Conservation (phyloP, 768 basidiomycete genomes). For the Strobilomyces echinocephalus region DNA sequence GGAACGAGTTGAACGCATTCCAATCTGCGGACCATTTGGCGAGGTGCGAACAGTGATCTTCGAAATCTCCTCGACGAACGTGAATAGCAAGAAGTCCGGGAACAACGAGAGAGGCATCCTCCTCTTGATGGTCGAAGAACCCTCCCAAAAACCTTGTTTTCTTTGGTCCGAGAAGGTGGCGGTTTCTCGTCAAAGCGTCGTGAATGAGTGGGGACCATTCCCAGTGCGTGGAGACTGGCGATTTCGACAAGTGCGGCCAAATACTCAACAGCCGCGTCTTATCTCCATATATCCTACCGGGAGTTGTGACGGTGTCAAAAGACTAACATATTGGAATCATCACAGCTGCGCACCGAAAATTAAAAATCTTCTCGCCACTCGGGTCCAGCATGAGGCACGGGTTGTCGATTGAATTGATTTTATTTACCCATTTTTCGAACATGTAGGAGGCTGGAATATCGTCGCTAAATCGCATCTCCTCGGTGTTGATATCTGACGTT, state of each 20-base stretch:
- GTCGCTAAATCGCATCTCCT: constrained; percentile 26
- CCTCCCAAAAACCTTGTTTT: not conserved
- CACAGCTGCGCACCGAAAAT: constrained; percentile 31
- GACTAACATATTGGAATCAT: not conserved
- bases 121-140: not conserved
- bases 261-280: constrained; percentile 31
- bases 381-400: constrained; percentile 37
- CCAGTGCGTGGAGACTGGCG: constrained; percentile 35
- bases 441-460: constrained; percentile 26
- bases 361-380: constrained; percentile 28
- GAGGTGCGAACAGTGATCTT: constrained; percentile 41
- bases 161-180: constrained; percentile 19
- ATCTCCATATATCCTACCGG: constrained; percentile 31
- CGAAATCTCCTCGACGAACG: constrained; percentile 48
- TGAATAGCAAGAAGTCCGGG: constrained; percentile 47
- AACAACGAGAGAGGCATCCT: constrained; percentile 19
- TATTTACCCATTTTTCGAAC: constrained; percentile 37
- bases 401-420: constrained; percentile 32
- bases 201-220: constrained; percentile 36
- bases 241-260: constrained; percentile 31
- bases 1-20: constrained; percentile 44
- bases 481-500: constrained; percentile 26
- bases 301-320: not conserved
- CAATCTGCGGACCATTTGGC: constrained; percentile 33
- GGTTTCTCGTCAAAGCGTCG: constrained; percentile 31